These are phyloP conservation scores for Austropuccinia psidii DNA, from an alignment of 1,284 basidiomycete genomes.

Conservation along the genomic window DNA sequence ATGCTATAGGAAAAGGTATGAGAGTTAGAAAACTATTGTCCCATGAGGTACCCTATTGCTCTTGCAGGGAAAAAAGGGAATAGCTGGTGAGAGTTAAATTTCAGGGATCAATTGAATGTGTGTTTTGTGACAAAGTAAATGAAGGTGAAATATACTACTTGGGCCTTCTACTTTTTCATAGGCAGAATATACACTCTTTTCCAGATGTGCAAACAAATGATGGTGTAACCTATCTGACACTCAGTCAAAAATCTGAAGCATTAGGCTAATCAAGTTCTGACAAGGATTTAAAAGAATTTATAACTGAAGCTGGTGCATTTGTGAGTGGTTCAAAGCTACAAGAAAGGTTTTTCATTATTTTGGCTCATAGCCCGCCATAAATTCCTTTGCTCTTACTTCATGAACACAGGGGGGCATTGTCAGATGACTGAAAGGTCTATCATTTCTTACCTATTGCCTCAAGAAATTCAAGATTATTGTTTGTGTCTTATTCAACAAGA, in stretches of 20 bases:
- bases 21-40: neutral
- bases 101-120: constrained; percentile 38
- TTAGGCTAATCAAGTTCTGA: neutral
- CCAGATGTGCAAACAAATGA: neutral
- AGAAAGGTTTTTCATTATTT: neutral
- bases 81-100: neutral
- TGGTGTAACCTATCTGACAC: neutral
- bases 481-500: no score
- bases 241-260: neutral
- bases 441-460: no score
- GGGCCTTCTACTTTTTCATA: constrained; percentile 41
- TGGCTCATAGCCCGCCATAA: neutral
- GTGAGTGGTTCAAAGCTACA: neutral
- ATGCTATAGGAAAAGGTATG: neutral
- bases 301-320: neutral
- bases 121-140: constrained; percentile 49
- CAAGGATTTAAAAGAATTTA: neutral
- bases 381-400: neutral
- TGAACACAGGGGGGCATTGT: neutral
- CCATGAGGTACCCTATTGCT: neutral
- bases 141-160: constrained; percentile 50
- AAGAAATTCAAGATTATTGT: no score
- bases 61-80: neutral
- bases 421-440: constrained; percentile 5
- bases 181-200: neutral